Evolutionary conservation across 2,329 filamentous ascomycete species (phyloP), one percentile per base, ranked within the genome.

Genomic region (Purpureocillium takamizusanense): DNA sequence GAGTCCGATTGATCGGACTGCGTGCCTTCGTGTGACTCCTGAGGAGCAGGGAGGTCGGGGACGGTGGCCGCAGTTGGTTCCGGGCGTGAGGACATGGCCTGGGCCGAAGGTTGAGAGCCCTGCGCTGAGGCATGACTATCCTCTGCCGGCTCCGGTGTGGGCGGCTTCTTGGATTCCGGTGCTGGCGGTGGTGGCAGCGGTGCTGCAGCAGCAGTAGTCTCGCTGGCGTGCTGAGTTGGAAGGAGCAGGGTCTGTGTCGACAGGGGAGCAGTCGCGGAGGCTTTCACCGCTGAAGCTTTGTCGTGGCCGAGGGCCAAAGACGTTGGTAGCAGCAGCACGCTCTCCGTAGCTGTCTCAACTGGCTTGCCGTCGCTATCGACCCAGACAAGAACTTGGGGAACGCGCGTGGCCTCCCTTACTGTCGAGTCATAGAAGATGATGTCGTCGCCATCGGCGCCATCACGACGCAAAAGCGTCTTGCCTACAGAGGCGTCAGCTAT

Each of bases 311-410:
- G 34, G 38, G 37, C 37, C 35, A 47, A 35, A 36, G 41, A 44
- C 10, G 37, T 36, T 14, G 42, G 42, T 21, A 44, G 33, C 11
- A 42, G 39, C 39, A 53, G 40, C 38, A 66, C 54, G n/a, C 52
- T 54, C 36, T 64, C 58, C 11, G 57, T 66, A 14, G 54, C 51
- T 7, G 64, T 72, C 31, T 62, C 65, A 43, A 78, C 46, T 3
- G 67, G 62, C n/a, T 68, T 62, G 39, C 76, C 76, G 41, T 70
- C 54, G 46, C 72, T 59, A 51, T 84, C 69, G 33, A 82, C 74
- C 57, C 74, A 82, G 49, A 83, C 68, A 21, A 78, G 66, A 36
- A 72, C 62, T 41, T 71, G 61, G 6, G 67, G 63, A 9, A 63
- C 47, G 30, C 67, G 60, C 30, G 65, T 69, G 11, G 65, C 55